Base-by-base conservation (phyloP, 768 basidiomycete species). In the Amanita exitialis region DNA sequence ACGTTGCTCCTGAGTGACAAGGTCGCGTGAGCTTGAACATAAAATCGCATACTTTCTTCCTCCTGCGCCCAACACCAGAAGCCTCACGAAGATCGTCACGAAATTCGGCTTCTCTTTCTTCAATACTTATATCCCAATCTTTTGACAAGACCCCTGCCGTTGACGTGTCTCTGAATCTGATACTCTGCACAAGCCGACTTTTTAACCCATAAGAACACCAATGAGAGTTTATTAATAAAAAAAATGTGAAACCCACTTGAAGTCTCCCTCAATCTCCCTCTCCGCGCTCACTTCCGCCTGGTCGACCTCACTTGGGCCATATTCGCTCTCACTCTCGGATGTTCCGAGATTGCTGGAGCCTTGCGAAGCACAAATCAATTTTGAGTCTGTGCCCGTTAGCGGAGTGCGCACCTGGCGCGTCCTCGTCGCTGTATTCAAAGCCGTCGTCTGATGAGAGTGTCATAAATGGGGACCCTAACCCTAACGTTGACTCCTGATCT, bases 101-200 rank as follows among this genome's bases (percentile, higher is more conserved):
- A 59, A 90, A 86, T 56, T 82, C 77, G 0, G 76, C 76, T 10
- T 86, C 80, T 51, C 73, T 72, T 48, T 88, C 82, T 58, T 83
- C 78, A 39, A 85, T 76, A 48, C 71, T 76, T 34, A 86, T 77
- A 54, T 90, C 83, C 85, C 89, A 92, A 52, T 83, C 79, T 51
- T 78, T 77, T 34, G 76, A 71, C 20, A 88, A 65, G 35, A 79
- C 64, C 0, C 73, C 75, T 3, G 73, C 55, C 8, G 58, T 63
- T 5, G 67, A 62, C 13, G 69, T 73, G 48, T 81, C 75, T 28
- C 73, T 70, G 1, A 72, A 64, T 27, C 82, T 75, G 50, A 90
- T 86, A 42, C 76, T 77, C 53, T 78, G 72, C 3, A 88, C 78
- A 21, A 90, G 75, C 28, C 82, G 84, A 53, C 86, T 88, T 53